Evolutionary conservation across 257 asterid species (phyloP), one percentile per base, ranked within the genome.

Genomic region (Mitragyna speciosa): DNA sequence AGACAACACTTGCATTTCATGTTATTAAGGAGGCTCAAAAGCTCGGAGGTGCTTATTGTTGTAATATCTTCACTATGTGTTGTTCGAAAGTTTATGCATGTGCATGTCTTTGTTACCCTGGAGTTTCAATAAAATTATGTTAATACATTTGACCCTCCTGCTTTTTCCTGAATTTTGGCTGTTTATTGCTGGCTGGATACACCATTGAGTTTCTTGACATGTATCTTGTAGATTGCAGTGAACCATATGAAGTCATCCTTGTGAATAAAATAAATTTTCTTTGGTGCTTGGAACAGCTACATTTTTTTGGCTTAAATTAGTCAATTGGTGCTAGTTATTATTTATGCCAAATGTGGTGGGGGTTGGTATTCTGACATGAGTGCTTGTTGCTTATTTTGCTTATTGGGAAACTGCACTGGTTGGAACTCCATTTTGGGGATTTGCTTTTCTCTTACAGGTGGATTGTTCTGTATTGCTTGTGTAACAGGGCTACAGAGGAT

Each of bases 1-100:
- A 96, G 97, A 96, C 99, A 31, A 94, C 98, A 30, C 95, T 96
- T 39, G 98, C 99, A 20, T 87, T 96, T 58, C 98, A 96, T 87
- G 90, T 90, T 66, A 87, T 96, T 84, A 92, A 84, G 88, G 98
- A 96, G 90, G 99, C 99, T 79, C 99, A 96, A 75, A 94, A 89
- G 87, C 97, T 89, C 80, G 98, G 98, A 93, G 99, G 99, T 95
- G 78, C 77, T 76, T 68, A 12, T 33, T 26, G 41, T 79, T 77
- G 7, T 70, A 43, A 19, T 48, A 59, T 26, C 5, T 82, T 72
- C 17, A 19, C 71, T 67, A 9, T 58, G 30, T 43, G 64, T 54
- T 66, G 43, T 36, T 12, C 39, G 14, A 74, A 39, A 6, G 30
- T 39, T 56, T 75, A 17, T 14, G 65, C 73, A 36, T 5, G 65